Conservation (phyloP, 305 asterid genomes). For the Rubia peregrina region DNA sequence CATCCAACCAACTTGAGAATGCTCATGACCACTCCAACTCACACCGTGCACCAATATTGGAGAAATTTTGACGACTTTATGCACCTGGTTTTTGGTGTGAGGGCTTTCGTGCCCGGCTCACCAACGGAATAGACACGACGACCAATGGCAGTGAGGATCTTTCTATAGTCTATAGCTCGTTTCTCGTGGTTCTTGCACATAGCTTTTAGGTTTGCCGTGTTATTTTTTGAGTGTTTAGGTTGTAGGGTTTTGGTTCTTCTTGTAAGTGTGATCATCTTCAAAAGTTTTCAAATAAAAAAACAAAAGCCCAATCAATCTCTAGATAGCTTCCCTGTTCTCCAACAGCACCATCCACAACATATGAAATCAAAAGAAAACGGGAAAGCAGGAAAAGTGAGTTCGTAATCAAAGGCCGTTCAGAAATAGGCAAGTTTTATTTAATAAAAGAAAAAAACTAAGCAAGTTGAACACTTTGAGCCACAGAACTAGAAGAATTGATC, state of each 20-base stretch:
- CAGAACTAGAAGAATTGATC: too few species aligned
- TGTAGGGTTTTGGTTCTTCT: conserved; percentile 6
- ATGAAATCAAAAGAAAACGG: too few species aligned
- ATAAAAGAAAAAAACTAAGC: too few species aligned
- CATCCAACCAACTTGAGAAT: conserved; percentile 72
- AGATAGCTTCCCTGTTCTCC: too few species aligned
- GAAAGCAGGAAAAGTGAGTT: too few species aligned
- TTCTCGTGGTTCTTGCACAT: conserved; percentile 15
- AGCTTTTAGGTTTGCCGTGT: conserved; percentile 5
- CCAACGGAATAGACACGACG: conserved; percentile 29
- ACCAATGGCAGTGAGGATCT: conserved; percentile 19
- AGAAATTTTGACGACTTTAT: conserved; percentile 80
- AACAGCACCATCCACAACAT: too few species aligned
- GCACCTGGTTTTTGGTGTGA: conserved; percentile 95
- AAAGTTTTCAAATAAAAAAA: neutral
- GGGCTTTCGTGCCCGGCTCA: conserved; percentile 85
- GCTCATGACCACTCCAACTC: conserved; percentile 63
- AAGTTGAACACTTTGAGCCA: neutral
- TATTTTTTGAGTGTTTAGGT: conserved; percentile 6
- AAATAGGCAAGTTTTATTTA: too few species aligned
- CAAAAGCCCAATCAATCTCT: too few species aligned
- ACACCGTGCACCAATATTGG: conserved; percentile 81
- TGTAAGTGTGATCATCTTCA: conserved; percentile 14
- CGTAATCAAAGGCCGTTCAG: too few species aligned
- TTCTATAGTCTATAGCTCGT: neutral